These are phyloP conservation scores for Trametes sp. DNA, from an alignment of 1,284 basidiomycete species.

Conservation along the genomic window DNA sequence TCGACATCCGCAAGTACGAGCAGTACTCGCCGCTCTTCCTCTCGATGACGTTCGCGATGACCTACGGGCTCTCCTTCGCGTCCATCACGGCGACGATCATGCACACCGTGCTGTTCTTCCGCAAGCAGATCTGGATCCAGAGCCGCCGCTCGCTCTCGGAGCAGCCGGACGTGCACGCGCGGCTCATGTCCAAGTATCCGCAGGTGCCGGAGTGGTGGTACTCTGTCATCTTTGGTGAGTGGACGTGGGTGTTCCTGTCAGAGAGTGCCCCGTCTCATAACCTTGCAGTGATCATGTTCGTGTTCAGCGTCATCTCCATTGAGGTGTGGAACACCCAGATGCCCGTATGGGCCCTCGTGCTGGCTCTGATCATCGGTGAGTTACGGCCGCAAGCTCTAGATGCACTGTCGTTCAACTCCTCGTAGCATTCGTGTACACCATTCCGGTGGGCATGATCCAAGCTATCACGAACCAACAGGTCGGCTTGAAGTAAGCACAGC, in stretches of 20 bases:
- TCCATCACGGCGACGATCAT: slow-evolving; percentile 61
- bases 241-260: neutral
- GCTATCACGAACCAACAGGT: slow-evolving; percentile 63
- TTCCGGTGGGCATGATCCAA: slow-evolving; percentile 62
- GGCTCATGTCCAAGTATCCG: slow-evolving; percentile 65
- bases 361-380: slow-evolving; percentile 47
- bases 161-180: slow-evolving; percentile 69
- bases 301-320: slow-evolving; percentile 71
- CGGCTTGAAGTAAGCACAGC: slow-evolving; percentile 48
- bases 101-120: slow-evolving; percentile 67
- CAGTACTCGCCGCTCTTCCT: slow-evolving; percentile 68
- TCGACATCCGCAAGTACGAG: slow-evolving; percentile 60
- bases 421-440: slow-evolving; percentile 50
- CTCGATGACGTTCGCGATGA: slow-evolving; percentile 60
- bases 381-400: neutral
- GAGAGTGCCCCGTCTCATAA: neutral
- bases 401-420: slow-evolving; percentile 12
- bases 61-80: slow-evolving; percentile 68
- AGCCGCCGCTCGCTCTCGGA: slow-evolving; percentile 55
- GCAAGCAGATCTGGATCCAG: slow-evolving; percentile 58
- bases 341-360: slow-evolving; percentile 66
- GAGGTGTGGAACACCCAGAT: slow-evolving; percentile 74
- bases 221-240: slow-evolving; percentile 57
- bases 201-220: slow-evolving; percentile 70
- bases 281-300: slow-evolving; percentile 54